Base-by-base conservation (phyloP, 352 stramenopile genomes). In the Globisporangium nunn region DNA sequence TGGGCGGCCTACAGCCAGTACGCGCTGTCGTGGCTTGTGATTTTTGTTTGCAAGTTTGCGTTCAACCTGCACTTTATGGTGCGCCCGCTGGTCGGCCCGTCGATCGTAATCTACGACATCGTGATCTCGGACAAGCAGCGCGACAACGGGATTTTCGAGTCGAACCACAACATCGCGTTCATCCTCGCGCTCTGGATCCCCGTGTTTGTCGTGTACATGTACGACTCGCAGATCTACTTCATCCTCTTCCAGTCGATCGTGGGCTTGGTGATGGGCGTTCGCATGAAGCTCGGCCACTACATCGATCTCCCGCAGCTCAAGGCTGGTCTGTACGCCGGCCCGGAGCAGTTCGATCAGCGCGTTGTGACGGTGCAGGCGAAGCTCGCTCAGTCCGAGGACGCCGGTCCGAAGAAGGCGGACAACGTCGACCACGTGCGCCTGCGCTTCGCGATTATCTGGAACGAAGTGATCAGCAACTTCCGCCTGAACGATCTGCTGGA, bases 191-290 rank as follows among this genome's bases (percentile, higher is more conserved):
- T 94, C 6, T 94, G 84, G 84, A 70, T 78, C 23, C 84, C 84
- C 0, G 75, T 89, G 40, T 75, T 94, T 47, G 66, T 92, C 31
- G 84, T 94, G 39, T 94, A 91, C 62, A 82, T 94, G 60, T 94
- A 94, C 74, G 84, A 94, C 59, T 61, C 78, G 14, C 84, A 94
- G 71, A 94, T 94, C 67, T 94, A 82, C 78, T 87, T 94, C 53
- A 89, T 87, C 40, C 43, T 94, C 14, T 48, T 48, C 58, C 85
- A 95, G 57, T 81, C 81, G 6, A 66, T 95, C 37, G 58, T 93
- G 12, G 85, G 85, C 14, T 41, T 88, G n/a, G 64, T 84, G 18
- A 88, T 91, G 63, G 85, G 85, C 30, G 72, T 91, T 29, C 67
- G 70, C 2, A 85, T 85, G 67, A 84, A 87, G 31, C 82, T 95